Percentiles rank a stretch among this genome's conserved stretches.
These are phyloP conservation scores for Thelephora aurantiotincta DNA, from an alignment of 768 basidiomycete species.

Conservation along the genomic window DNA sequence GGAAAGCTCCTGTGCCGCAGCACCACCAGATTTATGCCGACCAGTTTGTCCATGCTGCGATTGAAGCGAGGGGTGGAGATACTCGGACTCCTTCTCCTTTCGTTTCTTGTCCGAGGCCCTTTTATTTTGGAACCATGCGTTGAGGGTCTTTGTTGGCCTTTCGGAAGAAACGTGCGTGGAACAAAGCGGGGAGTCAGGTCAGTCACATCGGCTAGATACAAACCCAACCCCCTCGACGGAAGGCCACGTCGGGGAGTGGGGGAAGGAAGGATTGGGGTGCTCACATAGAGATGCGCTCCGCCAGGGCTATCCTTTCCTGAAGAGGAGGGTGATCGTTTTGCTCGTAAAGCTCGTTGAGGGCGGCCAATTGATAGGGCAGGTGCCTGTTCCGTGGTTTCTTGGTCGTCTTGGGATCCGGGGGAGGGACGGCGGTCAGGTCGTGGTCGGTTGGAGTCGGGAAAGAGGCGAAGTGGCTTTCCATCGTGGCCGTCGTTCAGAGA, in stretches of 20 bases:
- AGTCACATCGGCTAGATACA: not conserved
- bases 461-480: slow-evolving; percentile 11
- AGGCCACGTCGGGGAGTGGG: not conserved
- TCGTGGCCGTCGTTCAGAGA: slow-evolving; percentile 7
- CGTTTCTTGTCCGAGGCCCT: slow-evolving; percentile 71
- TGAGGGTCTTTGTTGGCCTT: slow-evolving; percentile 78
- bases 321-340: slow-evolving; percentile 62
- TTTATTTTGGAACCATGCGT: slow-evolving; percentile 83
- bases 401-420: slow-evolving; percentile 23
- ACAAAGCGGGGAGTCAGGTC: slow-evolving; percentile 5
- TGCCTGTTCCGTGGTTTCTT: slow-evolving; percentile 78
- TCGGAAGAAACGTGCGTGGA: slow-evolving; percentile 8
- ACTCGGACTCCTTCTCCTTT: slow-evolving; percentile 28
- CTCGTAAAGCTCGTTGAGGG: slow-evolving; percentile 69
- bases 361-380: slow-evolving; percentile 53
- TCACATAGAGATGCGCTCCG: slow-evolving; percentile 64
- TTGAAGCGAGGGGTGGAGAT: slow-evolving; percentile 19
- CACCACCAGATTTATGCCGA: slow-evolving; percentile 8
- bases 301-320: slow-evolving; percentile 52
- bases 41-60: slow-evolving; percentile 28
- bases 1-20: slow-evolving; percentile 4
- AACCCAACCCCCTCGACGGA: not conserved
- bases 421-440: slow-evolving; percentile 12
- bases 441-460: slow-evolving; percentile 15
- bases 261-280: slow-evolving; percentile 18